phyloP scores from a whole-genome alignment of 495 filamentous ascomycete species.

The Xanthoparmelia taractica region DNA sequence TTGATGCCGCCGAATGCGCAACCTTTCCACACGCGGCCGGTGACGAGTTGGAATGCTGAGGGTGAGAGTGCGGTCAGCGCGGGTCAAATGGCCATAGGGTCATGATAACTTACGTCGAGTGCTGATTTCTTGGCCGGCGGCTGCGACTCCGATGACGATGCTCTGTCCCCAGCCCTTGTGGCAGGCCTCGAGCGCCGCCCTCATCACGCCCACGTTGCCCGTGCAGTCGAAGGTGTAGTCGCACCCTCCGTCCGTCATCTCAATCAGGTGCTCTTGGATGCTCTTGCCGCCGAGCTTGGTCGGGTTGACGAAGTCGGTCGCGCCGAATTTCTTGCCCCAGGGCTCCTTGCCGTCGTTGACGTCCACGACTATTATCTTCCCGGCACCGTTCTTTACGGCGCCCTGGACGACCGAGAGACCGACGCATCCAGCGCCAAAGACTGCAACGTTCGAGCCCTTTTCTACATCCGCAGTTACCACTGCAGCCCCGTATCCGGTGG shows the following conservation, averaged over 20 bases:
- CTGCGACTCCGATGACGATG: conserved; percentile 95
- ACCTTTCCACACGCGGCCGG: conserved; percentile 94
- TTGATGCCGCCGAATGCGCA: conserved; percentile 98
- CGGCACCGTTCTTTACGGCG: conserved; percentile 77
- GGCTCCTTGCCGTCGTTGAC: conserved; percentile 87
- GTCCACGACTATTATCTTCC: conserved; percentile 91
- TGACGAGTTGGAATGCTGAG: conserved; percentile 95
- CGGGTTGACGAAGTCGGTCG: conserved; percentile 95
- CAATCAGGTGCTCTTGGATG: conserved; percentile 83
- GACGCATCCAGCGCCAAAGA: conserved; percentile 95
- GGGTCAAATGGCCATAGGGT: conserved; percentile 19
- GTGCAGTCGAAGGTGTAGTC: conserved; percentile 99
- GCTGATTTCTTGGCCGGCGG: conserved; percentile 92
- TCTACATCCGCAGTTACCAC: conserved; percentile 87
- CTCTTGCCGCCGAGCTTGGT: conserved; percentile 65
- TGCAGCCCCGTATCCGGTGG: conserved; percentile 94
- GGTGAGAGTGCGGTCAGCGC: conserved; percentile 13
- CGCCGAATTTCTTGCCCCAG: conserved; percentile 90
- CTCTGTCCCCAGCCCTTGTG: conserved; percentile 99
- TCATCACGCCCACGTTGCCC: conserved; percentile 93
- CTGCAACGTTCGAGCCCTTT: conserved; percentile 78
- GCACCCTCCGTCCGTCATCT: conserved; percentile 98
- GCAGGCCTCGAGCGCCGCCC: conserved; percentile 90
- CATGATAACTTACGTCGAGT: conserved; percentile 70
- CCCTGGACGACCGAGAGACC: conserved; percentile 93